Conservation (phyloP, 768 basidiomycete species). For the Auriscalpium orientale region DNA sequence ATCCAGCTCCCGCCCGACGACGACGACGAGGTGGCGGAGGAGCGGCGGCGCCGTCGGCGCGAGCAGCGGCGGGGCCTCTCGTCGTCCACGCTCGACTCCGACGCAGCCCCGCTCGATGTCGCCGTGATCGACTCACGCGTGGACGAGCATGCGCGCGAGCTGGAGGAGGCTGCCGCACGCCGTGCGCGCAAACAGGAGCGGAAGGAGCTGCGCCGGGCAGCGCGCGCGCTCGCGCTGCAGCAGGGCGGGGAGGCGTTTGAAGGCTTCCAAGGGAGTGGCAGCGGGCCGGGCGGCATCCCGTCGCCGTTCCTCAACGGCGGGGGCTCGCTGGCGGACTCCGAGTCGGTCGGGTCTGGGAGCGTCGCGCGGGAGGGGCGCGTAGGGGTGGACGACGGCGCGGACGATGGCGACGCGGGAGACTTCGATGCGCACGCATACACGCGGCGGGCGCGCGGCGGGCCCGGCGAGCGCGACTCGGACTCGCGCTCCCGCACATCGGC, state of each 20-base stretch:
- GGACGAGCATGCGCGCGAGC: conserved; percentile 33
- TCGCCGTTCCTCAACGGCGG: conserved; percentile 12
- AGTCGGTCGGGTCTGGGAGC: conserved; percentile 1
- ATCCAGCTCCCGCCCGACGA: conserved; percentile 59
- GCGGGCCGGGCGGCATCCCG: conserved; percentile 10
- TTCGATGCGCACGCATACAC: no score
- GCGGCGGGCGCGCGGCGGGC: no score
- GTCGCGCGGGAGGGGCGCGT: no score
- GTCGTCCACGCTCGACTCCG: conserved; percentile 54
- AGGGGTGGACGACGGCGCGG: no score
- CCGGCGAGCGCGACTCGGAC: no score
- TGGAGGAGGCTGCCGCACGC: conserved; percentile 35
- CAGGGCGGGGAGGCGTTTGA: conserved; percentile 43
- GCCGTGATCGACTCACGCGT: conserved; percentile 43
- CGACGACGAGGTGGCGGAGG: conserved; percentile 25
- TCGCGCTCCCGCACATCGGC: no score
- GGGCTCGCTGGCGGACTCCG: conserved; percentile 11
- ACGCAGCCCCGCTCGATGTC: conserved; percentile 58
- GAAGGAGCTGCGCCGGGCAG: conserved; percentile 35
- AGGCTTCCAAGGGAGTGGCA: conserved; percentile 55
- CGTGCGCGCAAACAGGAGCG: conserved; percentile 37
- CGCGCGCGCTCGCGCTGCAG: conserved; percentile 30
- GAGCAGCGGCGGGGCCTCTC: conserved; percentile 12
- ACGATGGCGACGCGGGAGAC: no score
- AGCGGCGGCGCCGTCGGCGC: background rate